Percentiles rank a stretch among this genome's conserved stretches.
These are phyloP conservation scores for Neohortaea acidophila DNA, from an alignment of 495 filamentous ascomycete species.

Conservation along the genomic window DNA sequence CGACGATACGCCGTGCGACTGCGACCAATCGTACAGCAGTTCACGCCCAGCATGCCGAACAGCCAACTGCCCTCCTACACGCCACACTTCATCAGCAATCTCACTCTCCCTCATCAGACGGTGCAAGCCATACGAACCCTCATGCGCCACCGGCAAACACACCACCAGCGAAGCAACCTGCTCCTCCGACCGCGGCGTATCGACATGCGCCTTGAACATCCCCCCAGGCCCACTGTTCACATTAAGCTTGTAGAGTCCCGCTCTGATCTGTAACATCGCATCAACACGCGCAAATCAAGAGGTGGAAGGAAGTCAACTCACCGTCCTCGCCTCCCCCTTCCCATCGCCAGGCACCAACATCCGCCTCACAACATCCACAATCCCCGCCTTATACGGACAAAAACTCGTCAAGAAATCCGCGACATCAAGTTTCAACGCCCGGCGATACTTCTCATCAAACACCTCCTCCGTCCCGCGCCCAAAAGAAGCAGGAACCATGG, in stretches of 20 bases:
- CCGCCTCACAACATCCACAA: constrained; percentile 35
- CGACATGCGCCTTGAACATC: constrained; percentile 38
- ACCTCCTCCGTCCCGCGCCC: constrained; percentile 32
- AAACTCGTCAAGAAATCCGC: constrained; percentile 34
- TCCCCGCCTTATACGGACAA: constrained; percentile 36
- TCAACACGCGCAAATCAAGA: neutral
- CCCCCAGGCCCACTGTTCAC: constrained; percentile 41
- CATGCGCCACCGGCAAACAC: constrained; percentile 33
- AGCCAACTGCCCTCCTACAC: constrained; percentile 22
- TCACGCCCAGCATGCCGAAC: constrained; percentile 25
- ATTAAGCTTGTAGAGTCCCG: constrained; percentile 45
- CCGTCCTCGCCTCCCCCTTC: constrained; percentile 15
- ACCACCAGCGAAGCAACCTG: constrained; percentile 45
- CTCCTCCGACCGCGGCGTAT: constrained; percentile 34
- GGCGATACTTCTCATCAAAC: constrained; percentile 35
- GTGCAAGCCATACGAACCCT: constrained; percentile 25
- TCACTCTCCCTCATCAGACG: neutral
- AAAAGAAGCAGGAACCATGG: constrained; percentile 39
- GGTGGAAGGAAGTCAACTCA: neutral
- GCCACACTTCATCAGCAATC: neutral
- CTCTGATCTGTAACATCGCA: constrained; percentile 2
- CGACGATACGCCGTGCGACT: no score
- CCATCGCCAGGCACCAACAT: constrained; percentile 29
- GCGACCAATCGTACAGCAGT: constrained; percentile 33
- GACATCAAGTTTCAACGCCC: constrained; percentile 35